A percentile compares a stretch with the other conserved stretches of the same genome.
Conservation (phyloP, 768 basidiomycete genomes). For the Phanerodontia chrysosporium region DNA sequence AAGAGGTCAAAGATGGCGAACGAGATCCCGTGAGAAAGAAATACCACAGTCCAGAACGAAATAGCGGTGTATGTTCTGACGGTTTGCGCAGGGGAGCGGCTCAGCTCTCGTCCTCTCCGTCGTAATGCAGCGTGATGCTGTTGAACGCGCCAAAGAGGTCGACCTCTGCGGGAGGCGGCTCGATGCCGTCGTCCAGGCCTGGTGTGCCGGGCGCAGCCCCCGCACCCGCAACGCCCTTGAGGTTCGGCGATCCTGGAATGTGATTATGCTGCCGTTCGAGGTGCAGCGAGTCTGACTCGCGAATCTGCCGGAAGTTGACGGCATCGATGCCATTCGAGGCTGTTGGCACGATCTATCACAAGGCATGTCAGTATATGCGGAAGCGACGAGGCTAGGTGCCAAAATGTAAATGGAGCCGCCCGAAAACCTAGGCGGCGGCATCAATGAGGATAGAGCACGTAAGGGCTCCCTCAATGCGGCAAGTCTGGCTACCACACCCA, state of each 20-base stretch:
- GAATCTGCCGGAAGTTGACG: conserved; percentile 85
- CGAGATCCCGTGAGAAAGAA: not conserved
- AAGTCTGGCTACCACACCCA: not conserved
- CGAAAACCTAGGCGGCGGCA: not conserved
- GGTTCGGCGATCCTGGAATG: conserved; percentile 11
- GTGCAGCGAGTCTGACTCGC: conserved; percentile 89
- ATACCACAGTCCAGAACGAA: not conserved
- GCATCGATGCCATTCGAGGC: conserved; percentile 77
- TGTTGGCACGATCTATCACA: conserved; percentile 70
- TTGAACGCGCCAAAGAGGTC: conserved; percentile 87
- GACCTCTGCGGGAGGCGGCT: conserved; percentile 34
- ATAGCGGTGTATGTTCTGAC: not conserved
- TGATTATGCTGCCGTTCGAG: conserved; percentile 47
- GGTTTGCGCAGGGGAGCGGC: not conserved
- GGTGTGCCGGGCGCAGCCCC: conserved; percentile 32
- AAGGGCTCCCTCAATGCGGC: not conserved
- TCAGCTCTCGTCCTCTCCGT: conserved; percentile 49
- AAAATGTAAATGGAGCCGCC: not conserved
- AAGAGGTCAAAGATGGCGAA: not conserved
- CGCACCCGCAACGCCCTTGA: conserved; percentile 34
- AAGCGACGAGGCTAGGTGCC: not conserved
- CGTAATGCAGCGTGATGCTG: conserved; percentile 85
- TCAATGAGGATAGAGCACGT: not conserved
- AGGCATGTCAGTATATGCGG: not conserved
- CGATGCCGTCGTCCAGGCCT: conserved; percentile 41